Percentiles rank a stretch among this genome's conserved stretches.
phyloP scores from a whole-genome alignment of 2,329 filamentous ascomycete genomes.

The Cordyceps pruinosa region DNA sequence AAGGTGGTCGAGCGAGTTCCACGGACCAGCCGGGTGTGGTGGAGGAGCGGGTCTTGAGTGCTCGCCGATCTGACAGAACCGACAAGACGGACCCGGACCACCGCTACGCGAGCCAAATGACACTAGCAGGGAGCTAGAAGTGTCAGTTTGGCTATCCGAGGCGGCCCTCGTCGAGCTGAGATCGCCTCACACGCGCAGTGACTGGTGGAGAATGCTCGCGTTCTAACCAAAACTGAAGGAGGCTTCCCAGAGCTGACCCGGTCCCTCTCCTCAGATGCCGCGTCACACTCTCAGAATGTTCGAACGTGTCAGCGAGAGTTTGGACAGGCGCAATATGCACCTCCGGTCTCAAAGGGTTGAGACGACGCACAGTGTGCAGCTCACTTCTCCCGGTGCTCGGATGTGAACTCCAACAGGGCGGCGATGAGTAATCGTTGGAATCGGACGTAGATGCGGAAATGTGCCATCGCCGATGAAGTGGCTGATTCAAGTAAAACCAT shows the following conservation, averaged over 20 bases:
- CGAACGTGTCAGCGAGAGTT: background rate
- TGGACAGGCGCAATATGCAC: background rate
- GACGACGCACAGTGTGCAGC: background rate
- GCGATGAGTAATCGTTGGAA: background rate
- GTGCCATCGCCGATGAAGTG: background rate
- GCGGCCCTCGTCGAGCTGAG: background rate
- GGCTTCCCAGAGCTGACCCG: background rate
- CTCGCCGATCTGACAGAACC: constrained; percentile 7
- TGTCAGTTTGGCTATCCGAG: background rate
- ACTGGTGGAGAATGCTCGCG: background rate
- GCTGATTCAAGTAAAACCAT: background rate
- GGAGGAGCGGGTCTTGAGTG: background rate
- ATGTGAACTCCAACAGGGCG: background rate
- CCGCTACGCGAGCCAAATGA: background rate
- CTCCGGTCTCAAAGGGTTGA: background rate
- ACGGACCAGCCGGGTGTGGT: background rate
- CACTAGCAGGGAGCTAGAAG: background rate
- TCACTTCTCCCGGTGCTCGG: background rate
- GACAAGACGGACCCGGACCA: background rate
- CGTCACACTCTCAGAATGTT: background rate
- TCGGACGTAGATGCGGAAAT: background rate
- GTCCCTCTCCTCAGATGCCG: background rate
- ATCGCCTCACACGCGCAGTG: background rate
- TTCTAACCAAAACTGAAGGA: background rate
- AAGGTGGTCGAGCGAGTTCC: background rate